Evolutionary conservation across 2,329 filamentous ascomycete genomes (phyloP), one percentile per base, ranked within the genome.

Genomic region (Corniculantispora saksenae): DNA sequence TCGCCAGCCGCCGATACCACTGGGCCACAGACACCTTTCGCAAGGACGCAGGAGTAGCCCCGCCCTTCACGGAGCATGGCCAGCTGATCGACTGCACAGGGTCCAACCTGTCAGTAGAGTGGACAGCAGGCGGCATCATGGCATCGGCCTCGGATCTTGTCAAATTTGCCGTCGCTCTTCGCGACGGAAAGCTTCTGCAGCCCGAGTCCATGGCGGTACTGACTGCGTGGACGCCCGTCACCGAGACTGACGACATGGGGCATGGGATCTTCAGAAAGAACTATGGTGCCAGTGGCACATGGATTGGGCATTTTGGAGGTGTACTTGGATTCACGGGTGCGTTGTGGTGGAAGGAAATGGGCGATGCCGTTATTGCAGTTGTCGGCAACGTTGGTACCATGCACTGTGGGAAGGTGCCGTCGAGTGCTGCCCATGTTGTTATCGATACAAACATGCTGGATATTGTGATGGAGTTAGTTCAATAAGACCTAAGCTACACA

Each of bases 81-180:
- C 51, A 57, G 21, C 55, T 68, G 23, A 51, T 68, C 15, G 67
- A 67, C 47, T 65, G 59, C 51, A 68, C 55, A 13, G n/a, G 35
- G n/a, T 66, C 67, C 19, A 68, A 68, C 40, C 32, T 68, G 29
- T 68, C 67, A 7, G 45, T 61, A 2, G 65, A 66, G 25, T 68
- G 67, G 67, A 56, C 61, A 35, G 67, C 67, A 19, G 67, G 67
- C n/a, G 62, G 60, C 29, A 68, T 68, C 43, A 23, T 68, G 38
- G 61, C 63, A 9, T 64, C 67, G 17, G 62, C 67, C 6, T 23
- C 59, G 7, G 67, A 68, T 51, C 63, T 67, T 17, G 40, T 66
- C 45, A 62, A 54, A 19, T 66, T 68, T n/a, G 67, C 54, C 8
- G 21, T 63, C 43, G 67, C 65, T 6, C 19, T 68, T 54, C 66